Evolutionary conservation across 164 flowering plant species (phyloP).

Genomic region (Platanus orientalis): DNA sequence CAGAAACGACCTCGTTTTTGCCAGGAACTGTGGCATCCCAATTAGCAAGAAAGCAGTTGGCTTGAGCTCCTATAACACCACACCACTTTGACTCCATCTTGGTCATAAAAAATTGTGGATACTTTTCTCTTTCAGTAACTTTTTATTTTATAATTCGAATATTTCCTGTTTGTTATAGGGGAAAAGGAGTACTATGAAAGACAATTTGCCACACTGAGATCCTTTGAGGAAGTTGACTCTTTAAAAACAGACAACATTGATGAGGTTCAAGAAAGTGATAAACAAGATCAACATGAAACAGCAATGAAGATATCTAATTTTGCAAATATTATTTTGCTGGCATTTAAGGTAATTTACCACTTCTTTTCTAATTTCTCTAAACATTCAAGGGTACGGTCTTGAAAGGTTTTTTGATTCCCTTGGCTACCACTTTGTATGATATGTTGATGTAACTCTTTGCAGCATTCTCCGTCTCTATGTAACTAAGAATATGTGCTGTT

Average conservation of each 20-base stretch:
- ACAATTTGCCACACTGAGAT: slow-evolving; percentile 57
- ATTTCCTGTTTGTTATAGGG: slow-evolving; percentile 30
- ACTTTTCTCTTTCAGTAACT: neutral
- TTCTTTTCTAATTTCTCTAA: neutral
- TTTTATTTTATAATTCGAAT: neutral
- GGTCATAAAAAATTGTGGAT: too few species aligned
- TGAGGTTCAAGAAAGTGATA: slow-evolving; percentile 31
- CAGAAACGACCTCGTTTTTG: too few species aligned
- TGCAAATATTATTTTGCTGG: slow-evolving; percentile 52
- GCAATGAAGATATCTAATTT: slow-evolving; percentile 65
- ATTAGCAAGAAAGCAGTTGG: too few species aligned
- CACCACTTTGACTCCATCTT: too few species aligned
- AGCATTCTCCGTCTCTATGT: neutral
- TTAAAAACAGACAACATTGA: slow-evolving; percentile 18
- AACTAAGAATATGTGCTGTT: slow-evolving; percentile 1
- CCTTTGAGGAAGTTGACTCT: slow-evolving; percentile 64
- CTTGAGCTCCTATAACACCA: too few species aligned
- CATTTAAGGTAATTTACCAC: slow-evolving; percentile 39
- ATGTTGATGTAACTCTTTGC: neutral
- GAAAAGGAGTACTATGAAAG: slow-evolving; percentile 66
- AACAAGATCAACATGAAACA: slow-evolving; percentile 54
- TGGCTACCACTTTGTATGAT: neutral
- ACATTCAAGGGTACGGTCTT: neutral
- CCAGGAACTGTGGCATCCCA: too few species aligned
- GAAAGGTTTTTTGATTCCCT: neutral